phyloP scores from a whole-genome alignment of 805 yeast species.

The Myxozyma melibiosi region DNA sequence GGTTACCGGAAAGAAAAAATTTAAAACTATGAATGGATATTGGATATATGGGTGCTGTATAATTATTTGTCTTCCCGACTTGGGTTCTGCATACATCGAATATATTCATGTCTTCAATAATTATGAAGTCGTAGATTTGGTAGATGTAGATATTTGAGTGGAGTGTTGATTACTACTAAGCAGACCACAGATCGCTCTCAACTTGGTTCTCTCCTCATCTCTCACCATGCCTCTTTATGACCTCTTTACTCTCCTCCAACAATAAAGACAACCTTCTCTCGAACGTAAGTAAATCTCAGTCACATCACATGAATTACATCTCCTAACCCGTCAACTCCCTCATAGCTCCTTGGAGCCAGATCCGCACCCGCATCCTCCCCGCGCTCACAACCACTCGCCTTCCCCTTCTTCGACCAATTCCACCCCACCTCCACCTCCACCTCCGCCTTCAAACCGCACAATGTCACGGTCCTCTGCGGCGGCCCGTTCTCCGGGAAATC shows the following conservation, averaged over 20 bases:
- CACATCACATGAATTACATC: too few species aligned
- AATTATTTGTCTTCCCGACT: not conserved
- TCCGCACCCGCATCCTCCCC: not conserved
- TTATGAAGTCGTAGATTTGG: too few species aligned
- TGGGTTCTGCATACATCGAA: constrained; percentile 1
- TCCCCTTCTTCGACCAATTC: constrained; percentile 12
- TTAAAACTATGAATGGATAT: not conserved
- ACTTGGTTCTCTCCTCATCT: too few species aligned
- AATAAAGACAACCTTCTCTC: not conserved
- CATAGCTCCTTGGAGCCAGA: not conserved
- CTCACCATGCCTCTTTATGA: too few species aligned
- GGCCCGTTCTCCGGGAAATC: constrained; percentile 29
- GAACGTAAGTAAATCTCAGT: not conserved
- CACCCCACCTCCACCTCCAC: not conserved
- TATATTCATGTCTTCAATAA: constrained; percentile 15
- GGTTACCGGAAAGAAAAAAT: not conserved
- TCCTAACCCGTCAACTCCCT: too few species aligned
- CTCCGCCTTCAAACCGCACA: not conserved
- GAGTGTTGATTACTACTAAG: too few species aligned
- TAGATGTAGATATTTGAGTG: too few species aligned
- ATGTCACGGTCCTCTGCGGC: constrained; percentile 19
- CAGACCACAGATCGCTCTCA: too few species aligned
- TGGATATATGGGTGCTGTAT: constrained; percentile 3
- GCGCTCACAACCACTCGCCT: constrained; percentile 1
- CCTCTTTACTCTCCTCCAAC: too few species aligned